Conservation (phyloP, 345 rosid species). For the Citrus hindsii region DNA sequence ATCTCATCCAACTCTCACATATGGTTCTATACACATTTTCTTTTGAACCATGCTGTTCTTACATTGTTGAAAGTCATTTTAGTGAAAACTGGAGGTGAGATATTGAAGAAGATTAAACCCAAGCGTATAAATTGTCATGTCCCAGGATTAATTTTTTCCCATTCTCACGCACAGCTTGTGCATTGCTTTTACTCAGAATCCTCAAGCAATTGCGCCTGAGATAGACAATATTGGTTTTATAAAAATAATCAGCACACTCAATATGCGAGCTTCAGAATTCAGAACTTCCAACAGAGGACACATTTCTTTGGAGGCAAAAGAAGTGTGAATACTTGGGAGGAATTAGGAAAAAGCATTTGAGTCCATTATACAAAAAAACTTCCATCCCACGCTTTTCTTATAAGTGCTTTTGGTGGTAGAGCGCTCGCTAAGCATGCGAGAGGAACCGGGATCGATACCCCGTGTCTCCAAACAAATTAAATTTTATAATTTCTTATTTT, state of each 20-base stretch:
- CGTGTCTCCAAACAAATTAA: not conserved
- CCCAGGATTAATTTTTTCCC: not conserved
- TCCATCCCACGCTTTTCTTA: rapidly evolving
- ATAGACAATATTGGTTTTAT: not conserved
- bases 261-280: not conserved
- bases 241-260: not conserved
- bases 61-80: not conserved
- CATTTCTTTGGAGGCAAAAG: not conserved
- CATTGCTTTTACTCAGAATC: not conserved
- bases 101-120: not conserved
- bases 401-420: constrained; percentile 17
- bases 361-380: not conserved
- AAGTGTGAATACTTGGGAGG: not conserved
- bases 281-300: not conserved
- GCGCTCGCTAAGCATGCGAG: constrained; percentile 75
- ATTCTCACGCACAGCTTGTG: not conserved
- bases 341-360: not conserved
- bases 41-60: not conserved
- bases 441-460: constrained; percentile 32
- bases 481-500: no score
- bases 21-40: not conserved
- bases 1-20: not conserved
- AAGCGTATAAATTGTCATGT: no score
- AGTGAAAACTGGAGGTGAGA: not conserved
- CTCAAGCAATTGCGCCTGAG: not conserved